These are phyloP conservation scores for Panus rudis DNA, from an alignment of 768 basidiomycete species.

Conservation along the genomic window DNA sequence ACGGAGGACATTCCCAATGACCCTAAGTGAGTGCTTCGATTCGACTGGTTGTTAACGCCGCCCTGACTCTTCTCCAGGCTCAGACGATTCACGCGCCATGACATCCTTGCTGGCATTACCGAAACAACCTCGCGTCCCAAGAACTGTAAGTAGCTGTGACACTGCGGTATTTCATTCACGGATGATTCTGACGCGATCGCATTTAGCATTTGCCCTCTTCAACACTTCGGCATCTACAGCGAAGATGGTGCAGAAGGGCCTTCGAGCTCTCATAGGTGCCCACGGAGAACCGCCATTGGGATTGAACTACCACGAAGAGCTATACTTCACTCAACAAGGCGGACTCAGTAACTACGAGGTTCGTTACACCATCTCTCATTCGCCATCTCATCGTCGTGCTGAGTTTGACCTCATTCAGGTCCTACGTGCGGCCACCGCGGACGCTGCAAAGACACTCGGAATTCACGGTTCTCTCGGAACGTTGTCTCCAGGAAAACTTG, in stretches of 20 bases:
- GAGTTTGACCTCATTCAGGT: conserved; percentile 32
- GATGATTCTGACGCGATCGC: too few relatives aligned
- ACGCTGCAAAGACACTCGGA: conserved; percentile 60
- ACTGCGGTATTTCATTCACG: not conserved
- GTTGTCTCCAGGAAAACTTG: conserved; percentile 58
- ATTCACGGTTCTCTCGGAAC: conserved; percentile 56
- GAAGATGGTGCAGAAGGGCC: conserved; percentile 59
- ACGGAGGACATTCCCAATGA: conserved; percentile 57
- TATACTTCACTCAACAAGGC: conserved; percentile 56
- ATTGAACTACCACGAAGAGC: conserved; percentile 71
- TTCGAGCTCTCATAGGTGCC: conserved; percentile 61
- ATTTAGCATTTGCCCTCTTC: conserved; percentile 54
- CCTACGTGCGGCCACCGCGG: conserved; percentile 60
- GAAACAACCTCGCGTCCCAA: conserved; percentile 56
- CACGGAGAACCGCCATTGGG: conserved; percentile 69
- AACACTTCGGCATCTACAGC: conserved; percentile 65
- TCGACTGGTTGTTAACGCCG: not conserved
- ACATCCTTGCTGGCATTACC: conserved; percentile 49
- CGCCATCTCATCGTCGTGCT: not conserved
- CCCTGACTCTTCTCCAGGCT: conserved; percentile 33
- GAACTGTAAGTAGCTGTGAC: conserved; percentile 37
- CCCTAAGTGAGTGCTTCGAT: conserved; percentile 42
- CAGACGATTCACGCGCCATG: conserved; percentile 57
- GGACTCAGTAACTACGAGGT: conserved; percentile 71
- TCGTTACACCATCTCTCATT: not conserved